Evolutionary conservation across 164 flowering plant species (phyloP), one percentile per base, ranked within the genome.

Genomic region (Nymphaea colorata): DNA sequence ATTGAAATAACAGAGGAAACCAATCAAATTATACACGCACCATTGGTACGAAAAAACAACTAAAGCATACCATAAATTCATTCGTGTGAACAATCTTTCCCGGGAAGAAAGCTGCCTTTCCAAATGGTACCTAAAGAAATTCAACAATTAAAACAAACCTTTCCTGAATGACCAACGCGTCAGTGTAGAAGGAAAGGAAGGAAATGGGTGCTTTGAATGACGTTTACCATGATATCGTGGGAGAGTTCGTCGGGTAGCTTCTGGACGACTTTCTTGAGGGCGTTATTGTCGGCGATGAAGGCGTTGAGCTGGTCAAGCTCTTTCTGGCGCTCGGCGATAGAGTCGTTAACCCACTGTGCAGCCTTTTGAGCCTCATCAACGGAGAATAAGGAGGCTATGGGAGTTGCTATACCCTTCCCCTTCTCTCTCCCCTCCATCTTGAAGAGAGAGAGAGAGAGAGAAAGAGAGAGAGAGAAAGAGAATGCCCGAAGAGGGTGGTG

Each of bases 31-130:
- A 15, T 51, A 51, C 57, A 51, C 12, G 57, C 8, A 51, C 4
- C 8, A 7, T 51, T 51, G 57, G 3, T 8, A 51, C 57, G 12
- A 51, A 51, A 51, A 51, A 51, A 51, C 57, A 15, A 51, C 15
- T 51, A 61, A 61, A 61, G n/a, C 41, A 17, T 72, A 87, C 97
- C 83, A 83, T 62, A 63, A 89, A 83, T 77, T 91, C 97, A 68
- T 94, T 94, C 6, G 97, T 89, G 75, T 94, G 97, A 61, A 89
- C 77, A 77, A 94, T 71, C 44, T 82, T 86, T 17, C 98, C 98
- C 4, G 96, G 97, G 59, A 91, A 94, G 70, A 94, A 94, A 0
- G 96, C 98, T 0, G 86, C 93, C 75, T 85, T 85, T 3, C 98
- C 96, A 76, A 89, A 91, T 1, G 98, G 98, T 57, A 90, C 96